Conservation (phyloP, 371 early-diverging fungal genomes). For the Ordospora colligata region DNA sequence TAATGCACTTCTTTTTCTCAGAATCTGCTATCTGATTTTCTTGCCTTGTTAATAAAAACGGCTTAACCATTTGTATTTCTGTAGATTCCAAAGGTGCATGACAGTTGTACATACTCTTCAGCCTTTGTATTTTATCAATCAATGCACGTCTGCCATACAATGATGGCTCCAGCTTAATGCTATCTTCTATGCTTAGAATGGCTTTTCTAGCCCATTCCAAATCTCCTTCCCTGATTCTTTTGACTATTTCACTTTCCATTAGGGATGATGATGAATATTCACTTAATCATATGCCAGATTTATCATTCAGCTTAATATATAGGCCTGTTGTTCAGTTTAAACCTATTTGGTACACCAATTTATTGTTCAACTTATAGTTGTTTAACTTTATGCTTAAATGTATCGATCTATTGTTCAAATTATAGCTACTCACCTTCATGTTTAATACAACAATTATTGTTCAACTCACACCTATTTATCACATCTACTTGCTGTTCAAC, state of each 20-base stretch:
- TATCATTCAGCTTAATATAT: too few species aligned
- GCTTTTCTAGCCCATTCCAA: not conserved
- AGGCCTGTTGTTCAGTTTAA: too few species aligned
- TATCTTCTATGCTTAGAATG: not conserved
- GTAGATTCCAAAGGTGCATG: not conserved
- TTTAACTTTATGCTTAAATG: conserved; percentile 3
- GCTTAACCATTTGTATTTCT: not conserved
- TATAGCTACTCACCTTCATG: too few species aligned
- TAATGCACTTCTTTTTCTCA: not conserved
- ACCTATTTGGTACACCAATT: too few species aligned
- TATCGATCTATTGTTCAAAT: too few species aligned
- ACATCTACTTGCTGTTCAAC: too few species aligned
- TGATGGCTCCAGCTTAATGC: not conserved
- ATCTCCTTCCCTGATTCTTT: not conserved
- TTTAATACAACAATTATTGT: too few species aligned
- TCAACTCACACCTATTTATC: too few species aligned
- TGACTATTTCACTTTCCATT: not conserved
- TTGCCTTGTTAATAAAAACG: not conserved
- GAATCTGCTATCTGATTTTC: not conserved
- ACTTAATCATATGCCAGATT: too few species aligned
- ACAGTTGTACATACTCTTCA: not conserved
- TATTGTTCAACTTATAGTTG: not conserved
- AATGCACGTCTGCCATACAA: not conserved
- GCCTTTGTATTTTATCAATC: not conserved
- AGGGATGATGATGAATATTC: too few species aligned